phyloP scores from a whole-genome alignment of 306 rosid genomes.

The Acacia acuminata region DNA sequence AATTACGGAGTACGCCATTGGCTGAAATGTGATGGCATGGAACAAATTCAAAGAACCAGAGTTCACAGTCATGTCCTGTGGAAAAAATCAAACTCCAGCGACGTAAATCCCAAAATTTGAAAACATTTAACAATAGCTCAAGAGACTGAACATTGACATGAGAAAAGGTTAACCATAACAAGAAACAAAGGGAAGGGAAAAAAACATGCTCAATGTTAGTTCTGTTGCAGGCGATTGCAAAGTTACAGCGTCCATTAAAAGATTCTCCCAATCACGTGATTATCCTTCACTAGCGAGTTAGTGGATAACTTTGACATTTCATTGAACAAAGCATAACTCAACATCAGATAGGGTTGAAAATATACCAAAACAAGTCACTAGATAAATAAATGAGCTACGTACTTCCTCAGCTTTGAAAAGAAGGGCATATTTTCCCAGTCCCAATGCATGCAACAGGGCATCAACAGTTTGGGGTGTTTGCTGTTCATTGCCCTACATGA shows the following conservation, averaged over 20 bases:
- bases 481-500: conserved; percentile 68
- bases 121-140: conserved; percentile 11
- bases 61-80: conserved; percentile 4
- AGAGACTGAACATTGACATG: neutral
- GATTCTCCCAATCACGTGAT: conserved; percentile 22
- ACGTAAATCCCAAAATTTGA: neutral
- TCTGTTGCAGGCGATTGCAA: neutral
- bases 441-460: conserved; percentile 72
- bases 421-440: conserved; percentile 83
- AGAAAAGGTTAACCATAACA: neutral
- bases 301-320: conserved; percentile 21
- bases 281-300: conserved; percentile 3
- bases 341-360: neutral
- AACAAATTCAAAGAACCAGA: neutral
- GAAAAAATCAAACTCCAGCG: conserved; percentile 3
- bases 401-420: conserved; percentile 97
- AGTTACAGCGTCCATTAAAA: conserved; percentile 1
- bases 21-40: neutral
- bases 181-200: conserved; percentile 8
- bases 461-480: conserved; percentile 76
- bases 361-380: conserved; percentile 18
- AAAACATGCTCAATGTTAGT: neutral
- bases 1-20: neutral
- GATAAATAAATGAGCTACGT: conserved; percentile 41
- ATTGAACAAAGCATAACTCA: conserved; percentile 16